Conservation (phyloP, 2,329 filamentous ascomycete genomes). For the Fusarium algeriense region DNA sequence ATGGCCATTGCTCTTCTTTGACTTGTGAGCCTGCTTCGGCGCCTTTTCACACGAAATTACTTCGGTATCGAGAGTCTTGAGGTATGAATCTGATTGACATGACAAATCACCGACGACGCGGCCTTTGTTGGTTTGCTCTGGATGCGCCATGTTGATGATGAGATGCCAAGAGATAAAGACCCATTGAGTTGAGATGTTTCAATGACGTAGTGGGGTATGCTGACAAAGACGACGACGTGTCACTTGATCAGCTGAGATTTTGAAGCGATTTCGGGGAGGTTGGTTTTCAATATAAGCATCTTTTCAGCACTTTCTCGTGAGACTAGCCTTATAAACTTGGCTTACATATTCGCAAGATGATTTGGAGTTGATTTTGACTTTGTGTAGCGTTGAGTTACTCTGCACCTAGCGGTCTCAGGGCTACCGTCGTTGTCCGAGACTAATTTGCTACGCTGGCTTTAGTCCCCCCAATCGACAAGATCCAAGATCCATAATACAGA, state of each 20-base stretch:
- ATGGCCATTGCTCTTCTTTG: conserved; percentile 44
- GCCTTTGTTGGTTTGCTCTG: neutral
- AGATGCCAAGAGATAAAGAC: neutral
- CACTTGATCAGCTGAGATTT: conserved; percentile 13
- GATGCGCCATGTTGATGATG: conserved; percentile 15
- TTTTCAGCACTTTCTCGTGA: rapidly evolving
- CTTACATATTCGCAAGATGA: rapidly evolving
- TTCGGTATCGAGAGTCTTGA: conserved; percentile 41
- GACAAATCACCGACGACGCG: conserved; percentile 46
- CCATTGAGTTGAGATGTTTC: conserved; percentile 1
- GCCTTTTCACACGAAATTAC: conserved; percentile 48
- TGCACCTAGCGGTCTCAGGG: too few relatives aligned
- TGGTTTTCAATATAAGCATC: rapidly evolving
- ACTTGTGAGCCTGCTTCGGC: conserved; percentile 23
- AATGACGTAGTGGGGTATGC: conserved; percentile 20
- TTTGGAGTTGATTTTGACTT: neutral
- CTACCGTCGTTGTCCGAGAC: too few relatives aligned
- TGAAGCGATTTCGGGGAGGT: too few relatives aligned
- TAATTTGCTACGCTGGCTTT: too few relatives aligned
- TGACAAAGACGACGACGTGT: conserved; percentile 27
- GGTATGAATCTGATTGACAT: conserved; percentile 48
- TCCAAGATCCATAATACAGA: rapidly evolving
- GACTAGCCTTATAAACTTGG: rapidly evolving
- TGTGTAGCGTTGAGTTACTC: neutral
- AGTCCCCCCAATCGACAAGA: too few relatives aligned